Base-by-base conservation (phyloP, 768 basidiomycete species). In the Dendrothele bispora region DNA sequence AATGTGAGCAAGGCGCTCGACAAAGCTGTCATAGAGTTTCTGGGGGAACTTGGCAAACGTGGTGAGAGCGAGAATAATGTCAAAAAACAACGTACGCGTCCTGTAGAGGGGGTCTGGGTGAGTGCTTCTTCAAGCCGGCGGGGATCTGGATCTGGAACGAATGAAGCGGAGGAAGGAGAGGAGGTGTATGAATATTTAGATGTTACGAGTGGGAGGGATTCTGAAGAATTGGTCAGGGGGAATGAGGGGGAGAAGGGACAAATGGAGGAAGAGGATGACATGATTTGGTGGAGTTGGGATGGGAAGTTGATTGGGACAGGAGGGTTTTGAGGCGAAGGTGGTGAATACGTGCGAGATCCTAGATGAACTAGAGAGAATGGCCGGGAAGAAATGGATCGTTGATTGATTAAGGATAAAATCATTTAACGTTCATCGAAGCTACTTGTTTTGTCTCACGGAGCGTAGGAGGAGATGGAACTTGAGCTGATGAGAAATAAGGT, bases 241-340 rank as follows among this genome's bases (percentile, higher is more conserved):
- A 48, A 54, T 1, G 58, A 56, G 21, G 52, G 48, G 5, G 45
- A 25, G 11, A 48, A 39, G 15, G 48, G 30, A 12, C 47, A 51
- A 1, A 61, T 63, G 27, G 67, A 68, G 7, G 73, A 75, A 47
- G 62, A 61, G 37, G 62, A 69, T 34, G 79, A 82, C 48, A 73
- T 80, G 77, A 79, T 82, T 37, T 82, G 79, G 79, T 82, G 79
- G 79, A 77, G 69, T 45, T 82, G 79, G 79, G 76, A 82, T 59
- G 79, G 79, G 2, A 77, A 75, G 52, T 58, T 82, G 43, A 66
- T 69, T 11, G 79, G 79, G n/a, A n/a, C n/a, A n/a, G n/a, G n/a
- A n/a, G n/a, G n/a, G n/a, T n/a, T n/a, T n/a, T n/a, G n/a, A n/a
- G n/a, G n/a, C n/a, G n/a, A n/a, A n/a, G n/a, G n/a, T n/a, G n/a